phyloP scores from a whole-genome alignment of 2,329 filamentous ascomycete genomes.

The Teratosphaeriaceae sp. region DNA sequence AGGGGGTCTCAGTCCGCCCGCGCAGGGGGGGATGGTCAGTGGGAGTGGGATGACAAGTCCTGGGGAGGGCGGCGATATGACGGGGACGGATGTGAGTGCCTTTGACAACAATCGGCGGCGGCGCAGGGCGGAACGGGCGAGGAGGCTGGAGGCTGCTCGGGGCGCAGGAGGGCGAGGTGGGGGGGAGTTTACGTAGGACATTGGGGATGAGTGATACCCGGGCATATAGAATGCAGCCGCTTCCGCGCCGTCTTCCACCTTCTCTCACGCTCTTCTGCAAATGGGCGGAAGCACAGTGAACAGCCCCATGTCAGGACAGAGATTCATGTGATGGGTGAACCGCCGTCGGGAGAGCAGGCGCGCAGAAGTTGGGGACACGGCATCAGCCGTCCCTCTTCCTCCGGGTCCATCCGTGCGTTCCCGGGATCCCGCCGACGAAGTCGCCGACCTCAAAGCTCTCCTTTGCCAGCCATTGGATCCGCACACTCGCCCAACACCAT shows the following conservation, averaged over 20 bases:
- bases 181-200: slow-evolving; percentile 42
- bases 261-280: no score
- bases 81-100: slow-evolving; percentile 34
- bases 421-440: background rate
- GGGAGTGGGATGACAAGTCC: slow-evolving; percentile 23
- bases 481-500: slow-evolving; percentile 48
- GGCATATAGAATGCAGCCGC: no score
- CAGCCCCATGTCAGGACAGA: no score
- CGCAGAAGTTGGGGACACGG: no score
- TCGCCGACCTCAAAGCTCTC: background rate
- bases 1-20: slow-evolving; percentile 9
- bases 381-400: no score
- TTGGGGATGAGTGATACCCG: no score
- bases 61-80: slow-evolving; percentile 31
- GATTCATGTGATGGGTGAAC: no score
- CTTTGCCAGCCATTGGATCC: background rate
- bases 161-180: slow-evolving; percentile 28
- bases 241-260: no score
- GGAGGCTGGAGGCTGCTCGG: slow-evolving; percentile 30
- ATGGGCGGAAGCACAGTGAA: no score
- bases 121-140: slow-evolving; percentile 47
- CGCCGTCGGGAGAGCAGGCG: no score
- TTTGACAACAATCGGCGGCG: slow-evolving; percentile 49
- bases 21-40: slow-evolving; percentile 6
- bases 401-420: background rate